A percentile compares a stretch with the other conserved stretches of the same genome.
phyloP scores from a whole-genome alignment of 805 yeast genomes.

The Metschnikowia cerradonensis region DNA sequence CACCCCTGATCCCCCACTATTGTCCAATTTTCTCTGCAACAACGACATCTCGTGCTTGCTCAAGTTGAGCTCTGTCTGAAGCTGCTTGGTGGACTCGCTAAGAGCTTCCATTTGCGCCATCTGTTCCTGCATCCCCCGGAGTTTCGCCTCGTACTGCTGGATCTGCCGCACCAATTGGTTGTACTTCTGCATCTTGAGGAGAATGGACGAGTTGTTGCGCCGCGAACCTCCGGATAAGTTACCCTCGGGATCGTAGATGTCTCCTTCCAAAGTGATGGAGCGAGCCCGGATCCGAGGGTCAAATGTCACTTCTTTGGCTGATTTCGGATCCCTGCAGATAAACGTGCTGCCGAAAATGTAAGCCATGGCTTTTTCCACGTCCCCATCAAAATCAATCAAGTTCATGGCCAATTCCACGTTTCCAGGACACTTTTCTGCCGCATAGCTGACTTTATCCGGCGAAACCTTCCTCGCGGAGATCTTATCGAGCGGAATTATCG shows the following conservation, averaged over 20 bases:
- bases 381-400: constrained; percentile 67
- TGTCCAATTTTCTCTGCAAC: constrained; percentile 50
- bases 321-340: constrained; percentile 79
- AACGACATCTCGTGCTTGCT: constrained; percentile 57
- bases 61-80: constrained; percentile 57
- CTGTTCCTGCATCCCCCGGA: constrained; percentile 37
- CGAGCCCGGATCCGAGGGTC: constrained; percentile 75
- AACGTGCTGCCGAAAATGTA: constrained; percentile 89
- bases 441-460: constrained; percentile 50
- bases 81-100: constrained; percentile 46
- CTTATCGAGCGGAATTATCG: constrained; percentile 88
- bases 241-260: constrained; percentile 93
- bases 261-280: constrained; percentile 89
- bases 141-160: constrained; percentile 38
- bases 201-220: constrained; percentile 51
- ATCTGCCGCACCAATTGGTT: constrained; percentile 44
- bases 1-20: constrained; percentile 55
- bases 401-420: constrained; percentile 88
- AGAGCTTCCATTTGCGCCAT: constrained; percentile 41
- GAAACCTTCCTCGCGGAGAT: constrained; percentile 60
- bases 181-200: constrained; percentile 63
- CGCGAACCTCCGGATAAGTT: constrained; percentile 94
- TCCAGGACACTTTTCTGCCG: constrained; percentile 74
- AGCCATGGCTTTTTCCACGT: constrained; percentile 78
- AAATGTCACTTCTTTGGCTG: constrained; percentile 86